Base-by-base conservation (phyloP, 495 filamentous ascomycete species). In the Aspergillus sclerotiicarbonarius region DNA sequence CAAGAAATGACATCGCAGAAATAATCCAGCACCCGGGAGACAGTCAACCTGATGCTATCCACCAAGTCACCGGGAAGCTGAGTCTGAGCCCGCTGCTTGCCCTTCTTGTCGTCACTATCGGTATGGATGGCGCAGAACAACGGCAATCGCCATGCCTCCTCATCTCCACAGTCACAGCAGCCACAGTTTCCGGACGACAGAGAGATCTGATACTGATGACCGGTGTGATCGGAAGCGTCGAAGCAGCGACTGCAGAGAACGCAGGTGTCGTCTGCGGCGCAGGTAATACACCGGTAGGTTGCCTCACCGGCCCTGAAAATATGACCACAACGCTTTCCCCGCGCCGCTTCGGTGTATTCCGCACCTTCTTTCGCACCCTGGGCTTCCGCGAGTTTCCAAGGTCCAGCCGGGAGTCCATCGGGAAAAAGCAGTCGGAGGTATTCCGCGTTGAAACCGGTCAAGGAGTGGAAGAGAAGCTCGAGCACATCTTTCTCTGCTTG, bases 1-100 rank as follows among this genome's bases (percentile, higher is more conserved):
- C 94, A 98, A 3, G 94, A 96, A 51, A 98, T 90, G 58, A 98
- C 92, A 78, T 98, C 94, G 71, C 90, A 95, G 53, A 98, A 84
- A 70, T 96, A 98, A 71, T 98, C 93, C 55, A 97, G 80, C 29
- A 84, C 87, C 56, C 90, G 83, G 0, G 88, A 83, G 60, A 98
- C 87, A 3, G 95, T 97, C 75, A 89, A 87, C 30, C 85, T 81
- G 51, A 97, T 92, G 59, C 81, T 85, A 48, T 83, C 72, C 21
- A 89, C 69, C 46, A 97, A 79, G 21, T 93, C 92, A 25, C 83
- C 73, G 2, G 92, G 91, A 8, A 97, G 70, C 54, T 80, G 79
- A 13, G 63, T 57, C 51, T 66, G 63, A 19, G 59, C 69, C 55
- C 82, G 86, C 20, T 81, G 82, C 65, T 92, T 94, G 3, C 81